A percentile compares a stretch with the other conserved stretches of the same genome.
phyloP scores from a whole-genome alignment of 2,329 filamentous ascomycete species.

The Xenosphaeropsis pyriputrescens region DNA sequence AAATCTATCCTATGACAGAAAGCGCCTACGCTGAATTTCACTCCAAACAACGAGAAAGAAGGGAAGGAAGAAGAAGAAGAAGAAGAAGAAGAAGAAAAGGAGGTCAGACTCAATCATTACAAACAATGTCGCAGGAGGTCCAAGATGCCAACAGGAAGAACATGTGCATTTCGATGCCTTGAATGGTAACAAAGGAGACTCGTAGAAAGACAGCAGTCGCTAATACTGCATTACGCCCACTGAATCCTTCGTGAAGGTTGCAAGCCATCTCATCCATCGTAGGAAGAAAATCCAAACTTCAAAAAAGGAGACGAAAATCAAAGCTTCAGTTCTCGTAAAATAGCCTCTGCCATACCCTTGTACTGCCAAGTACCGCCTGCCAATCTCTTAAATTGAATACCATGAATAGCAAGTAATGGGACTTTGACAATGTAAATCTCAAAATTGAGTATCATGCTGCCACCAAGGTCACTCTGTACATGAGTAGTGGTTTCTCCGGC shows the following conservation, averaged over 20 bases:
- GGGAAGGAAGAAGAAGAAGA: too few species aligned
- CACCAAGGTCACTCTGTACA: constrained; percentile 78
- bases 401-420: constrained; percentile 79
- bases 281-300: constrained; percentile 1
- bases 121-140: too few species aligned
- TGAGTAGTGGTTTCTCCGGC: constrained; percentile 85
- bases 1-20: too few species aligned
- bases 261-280: background rate
- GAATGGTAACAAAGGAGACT: background rate
- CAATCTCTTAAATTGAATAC: constrained; percentile 96
- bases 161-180: too few species aligned
- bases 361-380: constrained; percentile 96
- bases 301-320: constrained; percentile 20
- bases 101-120: too few species aligned
- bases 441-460: constrained; percentile 73
- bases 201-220: background rate
- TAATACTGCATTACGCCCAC: too few species aligned
- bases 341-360: constrained; percentile 95
- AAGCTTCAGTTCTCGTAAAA: constrained; percentile 72
- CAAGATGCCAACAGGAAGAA: too few species aligned
- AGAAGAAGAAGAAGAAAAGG: too few species aligned
- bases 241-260: too few species aligned
- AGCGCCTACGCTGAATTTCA: too few species aligned
- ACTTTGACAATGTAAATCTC: constrained; percentile 98
- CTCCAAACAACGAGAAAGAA: too few species aligned